Evolutionary conservation across 2,329 filamentous ascomycete genomes (phyloP), one percentile per base, ranked within the genome.

Genomic region (Talaromyces islandicus): DNA sequence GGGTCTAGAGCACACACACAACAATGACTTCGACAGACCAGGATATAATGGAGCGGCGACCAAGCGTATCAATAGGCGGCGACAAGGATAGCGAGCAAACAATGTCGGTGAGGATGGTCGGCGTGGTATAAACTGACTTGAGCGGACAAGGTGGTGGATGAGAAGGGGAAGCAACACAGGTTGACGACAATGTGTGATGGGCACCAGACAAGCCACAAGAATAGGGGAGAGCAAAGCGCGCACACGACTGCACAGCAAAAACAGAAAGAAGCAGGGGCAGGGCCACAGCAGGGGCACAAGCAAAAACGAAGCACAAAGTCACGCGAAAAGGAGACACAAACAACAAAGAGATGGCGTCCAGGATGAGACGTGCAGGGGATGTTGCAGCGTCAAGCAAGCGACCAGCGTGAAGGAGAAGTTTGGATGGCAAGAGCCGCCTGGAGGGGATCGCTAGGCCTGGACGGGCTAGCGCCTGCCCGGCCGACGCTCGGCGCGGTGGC

Each of bases 401-500:
- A 63, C 63, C 58, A 63, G 65, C 57, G 63, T 58, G 65, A 64
- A 56, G 54, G 64, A 63, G 66, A 64, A 67, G 64, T 64, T 64
- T 64, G 63, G 66, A 65, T 63, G 65, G 64, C 67, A 64, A 69
- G 68, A 70, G 68, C 69, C 65, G 68, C 66, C 62, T 62, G 56
- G 62, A 66, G 65, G 56, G 64, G 66, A 61, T 43, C 60, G 57
- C 67, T 70, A 69, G 53, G 38, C 58, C 38, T 11, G 25, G 30
- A 53, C 6, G 55, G 63, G 63, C 63, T 55, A 57, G 51, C 25
- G 24, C 43, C 6, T 25, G 24, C 11, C 48, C 27, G 19, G 19
- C 19, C 24, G 43, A 19, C 24, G 19, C 43, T 50, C 17, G 17
- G 17, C 35, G 17, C 32, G 32, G 12, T 38, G 17, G 19, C 43